Conservation (phyloP, 176 grass and related monocot species). For the Otatea glauca region DNA sequence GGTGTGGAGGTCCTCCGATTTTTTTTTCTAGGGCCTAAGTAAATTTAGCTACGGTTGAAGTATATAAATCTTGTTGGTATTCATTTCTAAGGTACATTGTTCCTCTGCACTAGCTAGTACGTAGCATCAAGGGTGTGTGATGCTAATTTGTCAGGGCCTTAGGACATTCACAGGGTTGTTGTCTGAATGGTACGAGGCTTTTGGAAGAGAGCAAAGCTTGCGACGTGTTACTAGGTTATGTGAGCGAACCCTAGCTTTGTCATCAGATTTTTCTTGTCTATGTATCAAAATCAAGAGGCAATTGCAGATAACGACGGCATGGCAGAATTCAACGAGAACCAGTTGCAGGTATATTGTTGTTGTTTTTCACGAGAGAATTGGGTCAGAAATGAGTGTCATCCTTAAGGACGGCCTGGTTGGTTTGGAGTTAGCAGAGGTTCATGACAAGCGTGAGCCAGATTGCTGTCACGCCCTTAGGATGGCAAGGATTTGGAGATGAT, state of each 20-base stretch:
- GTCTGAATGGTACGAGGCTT: background rate
- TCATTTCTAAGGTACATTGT: no score
- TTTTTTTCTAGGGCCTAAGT: no score
- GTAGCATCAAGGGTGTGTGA: no score
- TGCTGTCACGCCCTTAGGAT: conserved; percentile 8
- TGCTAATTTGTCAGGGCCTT: no score
- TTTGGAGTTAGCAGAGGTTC: conserved; percentile 32
- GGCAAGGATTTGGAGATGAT: background rate
- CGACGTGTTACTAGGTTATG: no score
- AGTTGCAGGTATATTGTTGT: background rate
- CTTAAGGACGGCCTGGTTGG: background rate
- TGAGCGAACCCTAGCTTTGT: no score
- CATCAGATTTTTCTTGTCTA: background rate
- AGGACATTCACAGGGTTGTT: no score
- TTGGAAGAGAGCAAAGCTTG: background rate
- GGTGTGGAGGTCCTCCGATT: no score
- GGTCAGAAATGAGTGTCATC: background rate
- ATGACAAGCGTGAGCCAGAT: background rate
- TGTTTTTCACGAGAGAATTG: background rate
- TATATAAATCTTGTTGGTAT: no score
- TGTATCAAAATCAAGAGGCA: no score
- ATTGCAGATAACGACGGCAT: background rate
- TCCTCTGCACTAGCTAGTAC: no score
- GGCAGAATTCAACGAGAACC: background rate
- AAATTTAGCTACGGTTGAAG: no score